These are phyloP conservation scores for Cryptosporidium sp. DNA, from an alignment of 169 alveolate species.

Conservation along the genomic window DNA sequence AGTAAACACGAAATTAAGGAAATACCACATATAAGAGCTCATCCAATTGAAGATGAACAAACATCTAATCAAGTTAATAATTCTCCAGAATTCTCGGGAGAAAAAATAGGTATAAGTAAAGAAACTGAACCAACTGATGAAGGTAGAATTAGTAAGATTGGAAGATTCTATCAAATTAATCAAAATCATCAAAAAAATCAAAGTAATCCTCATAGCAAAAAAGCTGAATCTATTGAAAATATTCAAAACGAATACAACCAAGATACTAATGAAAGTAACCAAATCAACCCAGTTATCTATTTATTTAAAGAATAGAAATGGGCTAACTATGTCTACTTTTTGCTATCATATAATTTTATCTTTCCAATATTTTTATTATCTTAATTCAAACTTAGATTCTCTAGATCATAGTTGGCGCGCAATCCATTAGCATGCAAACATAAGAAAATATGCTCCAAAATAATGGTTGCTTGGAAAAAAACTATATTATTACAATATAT, in stretches of 20 bases:
- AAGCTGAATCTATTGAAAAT: neutral
- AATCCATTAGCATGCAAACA: neutral
- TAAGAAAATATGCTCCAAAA: neutral
- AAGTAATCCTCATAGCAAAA: neutral
- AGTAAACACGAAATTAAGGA: slow-evolving; percentile 35
- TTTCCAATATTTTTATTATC: neutral
- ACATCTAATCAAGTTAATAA: neutral
- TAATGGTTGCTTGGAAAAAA: slow-evolving; percentile 5
- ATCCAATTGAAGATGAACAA: neutral
- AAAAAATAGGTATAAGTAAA: neutral
- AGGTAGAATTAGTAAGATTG: slow-evolving; percentile 64
- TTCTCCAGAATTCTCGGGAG: neutral
- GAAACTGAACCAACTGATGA: slow-evolving; percentile 6
- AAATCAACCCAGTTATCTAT: neutral
- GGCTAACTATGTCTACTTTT: neutral
- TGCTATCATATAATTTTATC: neutral
- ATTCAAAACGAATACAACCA: neutral
- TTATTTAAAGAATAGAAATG: neutral
- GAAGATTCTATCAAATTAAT: slow-evolving; percentile 3
- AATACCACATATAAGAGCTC: slow-evolving; percentile 27
- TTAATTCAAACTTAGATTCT: neutral
- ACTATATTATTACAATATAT: neutral
- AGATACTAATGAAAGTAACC: neutral
- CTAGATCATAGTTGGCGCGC: slow-evolving; percentile 25
- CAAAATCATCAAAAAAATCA: neutral